Percentiles rank a stretch among this genome's conserved stretches.
Conservation (phyloP, 208 protist species). For the Angomonas ambiguus region DNA sequence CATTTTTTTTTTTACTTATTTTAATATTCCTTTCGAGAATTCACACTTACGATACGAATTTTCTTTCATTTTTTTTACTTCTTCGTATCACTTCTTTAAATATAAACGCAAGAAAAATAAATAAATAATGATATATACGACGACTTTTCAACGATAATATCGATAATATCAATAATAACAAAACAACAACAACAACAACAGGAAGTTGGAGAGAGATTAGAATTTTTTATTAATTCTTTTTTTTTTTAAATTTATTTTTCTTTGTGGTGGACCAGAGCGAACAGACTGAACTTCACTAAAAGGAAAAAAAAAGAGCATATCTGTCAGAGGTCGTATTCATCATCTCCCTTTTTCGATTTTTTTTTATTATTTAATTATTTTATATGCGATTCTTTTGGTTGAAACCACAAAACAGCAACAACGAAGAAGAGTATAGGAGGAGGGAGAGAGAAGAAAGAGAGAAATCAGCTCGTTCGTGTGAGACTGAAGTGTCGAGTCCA, state of each 20-base stretch:
- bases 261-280: conserved; percentile 3
- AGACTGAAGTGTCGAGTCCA: neutral
- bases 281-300: neutral
- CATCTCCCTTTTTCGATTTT: neutral
- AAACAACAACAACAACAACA: conserved; percentile 10
- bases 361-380: neutral
- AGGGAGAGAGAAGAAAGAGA: conserved; percentile 6
- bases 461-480: neutral
- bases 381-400: no score
- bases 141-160: no score
- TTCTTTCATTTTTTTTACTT: neutral
- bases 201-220: conserved; percentile 11
- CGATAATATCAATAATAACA: conserved; percentile 1
- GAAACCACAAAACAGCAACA: no score
- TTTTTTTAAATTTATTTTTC: conserved; percentile 2
- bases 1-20: conserved; percentile 13
- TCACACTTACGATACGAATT: no score
- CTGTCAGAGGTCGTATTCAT: conserved; percentile 14
- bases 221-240: neutral
- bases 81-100: neutral
- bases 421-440: neutral
- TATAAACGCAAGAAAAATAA: no score
- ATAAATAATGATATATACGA: conserved; percentile 11
- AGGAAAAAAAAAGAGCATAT: conserved; percentile 1
- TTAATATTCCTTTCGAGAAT: neutral